Evolutionary conservation across 2,329 filamentous ascomycete genomes (phyloP), one percentile per base, ranked within the genome.

Genomic region (Camillea tinctor): DNA sequence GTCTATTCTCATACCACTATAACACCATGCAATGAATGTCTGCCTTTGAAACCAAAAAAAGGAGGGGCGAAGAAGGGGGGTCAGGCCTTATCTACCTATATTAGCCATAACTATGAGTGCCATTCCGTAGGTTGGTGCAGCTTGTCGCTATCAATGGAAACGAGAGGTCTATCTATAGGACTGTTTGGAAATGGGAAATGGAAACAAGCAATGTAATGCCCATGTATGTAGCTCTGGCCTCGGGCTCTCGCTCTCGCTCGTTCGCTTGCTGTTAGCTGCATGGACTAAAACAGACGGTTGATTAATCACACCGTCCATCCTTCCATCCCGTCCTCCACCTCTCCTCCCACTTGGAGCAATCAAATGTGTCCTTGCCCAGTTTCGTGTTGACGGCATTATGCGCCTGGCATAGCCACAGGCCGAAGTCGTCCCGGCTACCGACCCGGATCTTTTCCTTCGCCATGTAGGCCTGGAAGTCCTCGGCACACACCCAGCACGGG

Each of bases 401-500:
- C 62, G 91, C 91, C 70, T 90, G 88, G 72, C 91, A 96, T 74
- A 95, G 83, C 92, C 92, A 96, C 61, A 80, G 80, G 22, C 91
- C 91, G 74, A 95, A 92, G 68, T 92, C 89, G 59, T 87, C 84
- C 44, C 86, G 77, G 65, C 82, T 84, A 48, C 76, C 79, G 8
- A 84, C 79, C 62, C 75, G 74, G 48, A 94, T 88, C 71, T 85
- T 84, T 66, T 93, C 90, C 64, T 84, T 83, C 63, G 80, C 81
- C 80, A 98, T 88, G 83, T 94, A 98, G 0, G 74, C 74, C 74
- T 89, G 89, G 75, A 99, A 97, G 73, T 98, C 94, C 62, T 94
- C 90, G 36, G 93, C 95, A 76, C 95, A 99, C 2, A 90, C 85
- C 92, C 93, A 97, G 80, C 95, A 99, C 3, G 95, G 95, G 72